Evolutionary conservation across 768 basidiomycete species (phyloP).

Genomic region (Heimioporus sp.): DNA sequence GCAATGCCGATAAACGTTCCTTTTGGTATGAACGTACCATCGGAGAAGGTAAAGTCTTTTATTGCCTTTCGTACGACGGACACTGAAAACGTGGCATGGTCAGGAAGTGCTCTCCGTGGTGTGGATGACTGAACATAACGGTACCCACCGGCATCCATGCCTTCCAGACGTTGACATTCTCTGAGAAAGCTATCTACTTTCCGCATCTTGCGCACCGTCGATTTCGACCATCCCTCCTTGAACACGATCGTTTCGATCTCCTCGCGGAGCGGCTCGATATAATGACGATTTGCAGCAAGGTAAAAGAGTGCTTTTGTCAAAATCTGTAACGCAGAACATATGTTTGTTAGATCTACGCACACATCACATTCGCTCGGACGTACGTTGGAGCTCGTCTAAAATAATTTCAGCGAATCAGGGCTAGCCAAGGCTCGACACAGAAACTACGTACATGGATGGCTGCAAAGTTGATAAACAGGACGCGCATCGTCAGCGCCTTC

Average conservation of each 20-base stretch:
- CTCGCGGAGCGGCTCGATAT: constrained; percentile 32
- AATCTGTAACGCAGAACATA: constrained; percentile 13
- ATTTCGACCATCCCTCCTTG: constrained; percentile 25
- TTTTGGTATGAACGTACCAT: constrained; percentile 30
- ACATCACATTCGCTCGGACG: not conserved
- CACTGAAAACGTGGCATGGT: constrained; percentile 19
- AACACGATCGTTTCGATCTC: constrained; percentile 32
- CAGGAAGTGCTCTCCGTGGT: no score
- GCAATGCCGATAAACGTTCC: constrained; percentile 28
- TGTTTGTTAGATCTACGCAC: not conserved
- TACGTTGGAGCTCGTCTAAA: constrained; percentile 21
- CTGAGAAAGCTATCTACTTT: constrained; percentile 42
- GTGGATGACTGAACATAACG: not conserved
- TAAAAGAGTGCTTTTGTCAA: constrained; percentile 35
- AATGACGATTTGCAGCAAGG: constrained; percentile 36
- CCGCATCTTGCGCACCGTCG: constrained; percentile 27
- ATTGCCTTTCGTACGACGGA: constrained; percentile 30
- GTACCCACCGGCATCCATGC: constrained; percentile 20
- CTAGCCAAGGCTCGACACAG: no score
- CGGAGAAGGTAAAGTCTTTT: constrained; percentile 29
- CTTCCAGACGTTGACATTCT: constrained; percentile 32
- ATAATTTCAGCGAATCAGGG: not conserved
- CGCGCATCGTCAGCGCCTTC: constrained; percentile 19
- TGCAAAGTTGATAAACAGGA: constrained; percentile 16
- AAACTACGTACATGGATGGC: constrained; percentile 20